Evolutionary conservation across 2,329 filamentous ascomycete genomes (phyloP).

Genomic region (Ophiostoma quercus): DNA sequence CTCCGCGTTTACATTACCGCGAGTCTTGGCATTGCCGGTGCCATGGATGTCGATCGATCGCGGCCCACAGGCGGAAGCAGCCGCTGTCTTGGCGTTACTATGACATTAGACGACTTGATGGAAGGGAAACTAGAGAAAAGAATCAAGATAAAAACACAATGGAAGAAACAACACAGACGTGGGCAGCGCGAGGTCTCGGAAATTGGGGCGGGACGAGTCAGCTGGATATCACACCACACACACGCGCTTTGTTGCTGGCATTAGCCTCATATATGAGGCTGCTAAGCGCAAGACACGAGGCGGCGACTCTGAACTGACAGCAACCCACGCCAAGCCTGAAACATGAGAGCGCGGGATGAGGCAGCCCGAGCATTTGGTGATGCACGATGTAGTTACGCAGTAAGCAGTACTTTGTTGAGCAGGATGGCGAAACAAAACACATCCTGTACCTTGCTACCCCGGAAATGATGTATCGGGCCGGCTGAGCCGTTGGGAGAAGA

Average conservation of each 20-base stretch:
- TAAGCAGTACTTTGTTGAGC: constrained; percentile 1
- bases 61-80: constrained; percentile 10
- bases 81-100: neutral
- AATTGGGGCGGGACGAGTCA: neutral
- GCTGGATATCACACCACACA: neutral
- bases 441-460: neutral
- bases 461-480: neutral
- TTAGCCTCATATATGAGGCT: neutral
- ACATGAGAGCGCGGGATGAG: constrained; percentile 11
- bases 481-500: neutral
- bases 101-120: neutral
- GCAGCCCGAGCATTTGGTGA: neutral
- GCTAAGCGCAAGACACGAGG: neutral
- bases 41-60: constrained; percentile 9
- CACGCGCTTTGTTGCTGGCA: neutral
- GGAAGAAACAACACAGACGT: neutral
- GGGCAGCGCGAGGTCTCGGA: neutral
- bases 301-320: neutral
- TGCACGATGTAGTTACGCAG: neutral
- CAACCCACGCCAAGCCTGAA: neutral
- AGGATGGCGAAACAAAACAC: neutral
- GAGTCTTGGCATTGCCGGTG: neutral
- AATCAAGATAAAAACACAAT: neutral
- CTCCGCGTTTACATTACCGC: neutral
- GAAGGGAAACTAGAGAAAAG: neutral